phyloP scores from a whole-genome alignment of 345 rosid species.

The Triadica sebifera region DNA sequence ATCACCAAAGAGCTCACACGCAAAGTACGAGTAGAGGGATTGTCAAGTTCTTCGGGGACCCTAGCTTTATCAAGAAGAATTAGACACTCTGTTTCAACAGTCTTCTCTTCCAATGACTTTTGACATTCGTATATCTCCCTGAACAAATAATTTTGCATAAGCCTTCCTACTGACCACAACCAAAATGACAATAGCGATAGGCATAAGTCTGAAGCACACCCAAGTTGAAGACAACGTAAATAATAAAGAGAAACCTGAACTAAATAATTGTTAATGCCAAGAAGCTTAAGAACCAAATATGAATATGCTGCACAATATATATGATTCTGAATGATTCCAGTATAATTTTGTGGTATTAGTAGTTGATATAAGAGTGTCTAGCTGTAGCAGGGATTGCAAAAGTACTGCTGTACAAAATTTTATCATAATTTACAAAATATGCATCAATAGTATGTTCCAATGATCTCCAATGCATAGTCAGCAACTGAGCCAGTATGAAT shows the following conservation, averaged over 20 bases:
- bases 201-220: neutral
- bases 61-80: slow-evolving; percentile 56
- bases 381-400: neutral
- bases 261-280: neutral
- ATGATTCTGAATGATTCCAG: neutral
- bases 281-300: neutral
- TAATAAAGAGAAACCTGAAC: neutral
- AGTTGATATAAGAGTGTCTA: neutral
- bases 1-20: slow-evolving; percentile 60
- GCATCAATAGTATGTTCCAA: neutral
- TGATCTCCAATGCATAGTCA: neutral
- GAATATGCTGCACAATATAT: neutral
- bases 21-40: slow-evolving; percentile 34
- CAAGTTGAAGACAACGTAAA: neutral
- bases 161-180: neutral
- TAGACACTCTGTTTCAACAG: slow-evolving; percentile 51
- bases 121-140: slow-evolving; percentile 70
- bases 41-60: slow-evolving; percentile 51
- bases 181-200: neutral
- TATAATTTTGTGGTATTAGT: neutral
- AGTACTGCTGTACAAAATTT: neutral
- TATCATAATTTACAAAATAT: neutral
- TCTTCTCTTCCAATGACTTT: slow-evolving; percentile 36
- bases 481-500: neutral
- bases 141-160: slow-evolving; percentile 15